These are phyloP conservation scores for Fusarium oligoseptatum DNA, from an alignment of 2,329 filamentous ascomycete genomes.

Conservation along the genomic window DNA sequence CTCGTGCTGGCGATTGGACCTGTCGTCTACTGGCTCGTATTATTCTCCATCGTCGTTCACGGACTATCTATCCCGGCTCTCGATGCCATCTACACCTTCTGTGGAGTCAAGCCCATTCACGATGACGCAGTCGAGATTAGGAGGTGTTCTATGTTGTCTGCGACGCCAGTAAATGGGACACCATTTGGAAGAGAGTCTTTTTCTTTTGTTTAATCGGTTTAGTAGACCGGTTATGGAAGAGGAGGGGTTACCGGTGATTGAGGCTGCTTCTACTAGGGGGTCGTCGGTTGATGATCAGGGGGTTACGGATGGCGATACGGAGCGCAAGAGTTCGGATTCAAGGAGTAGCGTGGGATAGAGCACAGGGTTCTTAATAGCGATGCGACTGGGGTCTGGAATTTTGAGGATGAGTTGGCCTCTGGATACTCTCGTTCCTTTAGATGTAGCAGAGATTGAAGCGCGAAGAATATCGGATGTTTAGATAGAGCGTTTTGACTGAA, in stretches of 20 bases:
- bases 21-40: constrained; percentile 57
- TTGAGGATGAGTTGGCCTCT: background rate
- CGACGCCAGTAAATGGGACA: constrained; percentile 10
- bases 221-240: constrained; percentile 9
- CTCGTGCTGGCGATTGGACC: constrained; percentile 55
- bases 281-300: background rate
- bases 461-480: background rate
- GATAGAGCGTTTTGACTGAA: background rate
- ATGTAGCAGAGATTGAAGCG: background rate
- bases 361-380: background rate
- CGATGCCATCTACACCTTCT: constrained; percentile 18
- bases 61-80: constrained; percentile 60
- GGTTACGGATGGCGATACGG: background rate
- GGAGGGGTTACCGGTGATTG: constrained; percentile 5
- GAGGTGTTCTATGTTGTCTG: background rate
- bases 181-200: background rate
- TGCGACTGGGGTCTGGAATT: background rate
- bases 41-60: constrained; percentile 44
- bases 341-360: too few species aligned
- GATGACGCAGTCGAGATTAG: constrained; percentile 25
- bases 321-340: background rate
- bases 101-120: constrained; percentile 54
- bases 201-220: constrained; percentile 27
- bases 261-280: background rate
- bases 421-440: background rate